These are phyloP conservation scores for Diplodia seriata DNA, from an alignment of 2,329 filamentous ascomycete genomes.

Conservation along the genomic window DNA sequence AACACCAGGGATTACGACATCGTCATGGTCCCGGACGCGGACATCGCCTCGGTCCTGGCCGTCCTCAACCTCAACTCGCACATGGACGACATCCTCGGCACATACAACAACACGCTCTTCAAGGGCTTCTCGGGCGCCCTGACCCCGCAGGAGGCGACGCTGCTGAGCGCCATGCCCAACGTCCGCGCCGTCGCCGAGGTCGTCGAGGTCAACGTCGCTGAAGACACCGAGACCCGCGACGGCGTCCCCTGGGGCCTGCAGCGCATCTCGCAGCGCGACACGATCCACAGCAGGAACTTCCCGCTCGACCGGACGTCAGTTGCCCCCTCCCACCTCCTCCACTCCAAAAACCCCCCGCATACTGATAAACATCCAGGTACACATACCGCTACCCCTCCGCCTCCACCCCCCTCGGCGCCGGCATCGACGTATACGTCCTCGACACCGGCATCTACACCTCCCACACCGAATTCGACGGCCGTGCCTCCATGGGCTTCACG, in stretches of 20 bases:
- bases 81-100: slow-evolving; percentile 9
- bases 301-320: slow-evolving; percentile 5
- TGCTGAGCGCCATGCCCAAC: background rate
- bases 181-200: slow-evolving; percentile 17
- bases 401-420: slow-evolving; percentile 31
- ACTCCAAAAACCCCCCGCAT: too few species aligned
- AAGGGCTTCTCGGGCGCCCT: slow-evolving; percentile 20
- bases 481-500: slow-evolving; percentile 38
- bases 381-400: slow-evolving; percentile 7
- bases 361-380: background rate
- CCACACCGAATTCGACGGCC: slow-evolving; percentile 54
- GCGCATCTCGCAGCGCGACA: slow-evolving; percentile 39
- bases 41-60: background rate
- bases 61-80: slow-evolving; percentile 9
- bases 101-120: slow-evolving; percentile 28
- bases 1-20: slow-evolving; percentile 24
- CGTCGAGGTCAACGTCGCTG: background rate
- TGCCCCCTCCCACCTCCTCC: too few species aligned
- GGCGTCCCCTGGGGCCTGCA: slow-evolving; percentile 42
- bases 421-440: slow-evolving; percentile 65
- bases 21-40: slow-evolving; percentile 5
- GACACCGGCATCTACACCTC: slow-evolving; percentile 68
- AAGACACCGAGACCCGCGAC: background rate
- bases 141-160: background rate
- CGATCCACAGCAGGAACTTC: background rate